Percentiles rank a stretch among this genome's conserved stretches.
Conservation (phyloP, 176 grass and related monocot species). For the Phoenix dactylifera region DNA sequence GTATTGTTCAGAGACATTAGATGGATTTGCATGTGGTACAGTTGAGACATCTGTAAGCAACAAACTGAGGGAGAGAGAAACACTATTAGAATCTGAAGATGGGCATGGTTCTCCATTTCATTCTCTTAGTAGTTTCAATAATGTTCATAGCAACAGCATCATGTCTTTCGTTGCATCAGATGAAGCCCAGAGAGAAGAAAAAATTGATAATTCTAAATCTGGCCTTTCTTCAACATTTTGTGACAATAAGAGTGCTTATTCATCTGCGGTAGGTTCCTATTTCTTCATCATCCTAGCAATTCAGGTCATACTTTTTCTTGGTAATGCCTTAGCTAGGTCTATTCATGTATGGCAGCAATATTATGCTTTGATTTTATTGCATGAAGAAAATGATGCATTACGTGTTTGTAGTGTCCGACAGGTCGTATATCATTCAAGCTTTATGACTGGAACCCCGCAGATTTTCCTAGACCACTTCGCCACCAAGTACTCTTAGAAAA, state of each 20-base stretch:
- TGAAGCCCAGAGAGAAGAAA: slow-evolving; percentile 49
- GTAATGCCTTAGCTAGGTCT: no score
- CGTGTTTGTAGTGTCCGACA: slow-evolving; percentile 81
- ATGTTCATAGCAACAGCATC: slow-evolving; percentile 46
- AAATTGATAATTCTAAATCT: slow-evolving; percentile 51
- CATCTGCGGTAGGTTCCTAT: slow-evolving; percentile 51
- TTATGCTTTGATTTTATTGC: not conserved
- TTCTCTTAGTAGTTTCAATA: slow-evolving; percentile 44
- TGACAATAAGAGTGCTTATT: slow-evolving; percentile 70
- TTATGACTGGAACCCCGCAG: slow-evolving; percentile 98
- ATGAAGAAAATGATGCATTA: slow-evolving; percentile 30
- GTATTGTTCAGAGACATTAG: slow-evolving; percentile 39
- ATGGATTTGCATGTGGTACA: slow-evolving; percentile 29
- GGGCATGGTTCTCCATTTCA: slow-evolving; percentile 54
- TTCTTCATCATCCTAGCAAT: slow-evolving; percentile 1
- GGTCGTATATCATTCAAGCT: slow-evolving; percentile 98
- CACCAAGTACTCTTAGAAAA: slow-evolving; percentile 64
- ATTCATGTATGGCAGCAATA: no score
- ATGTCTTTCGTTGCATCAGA: slow-evolving; percentile 40
- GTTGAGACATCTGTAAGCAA: slow-evolving; percentile 47
- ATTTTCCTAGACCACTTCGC: slow-evolving; percentile 84
- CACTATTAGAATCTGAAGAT: slow-evolving; percentile 58
- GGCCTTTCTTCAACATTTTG: slow-evolving; percentile 39
- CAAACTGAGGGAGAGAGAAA: slow-evolving; percentile 61
- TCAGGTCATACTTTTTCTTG: no score